Evolutionary conservation across 2,329 filamentous ascomycete genomes (phyloP), one percentile per base, ranked within the genome.

Genomic region (Fusarium sublunatum): DNA sequence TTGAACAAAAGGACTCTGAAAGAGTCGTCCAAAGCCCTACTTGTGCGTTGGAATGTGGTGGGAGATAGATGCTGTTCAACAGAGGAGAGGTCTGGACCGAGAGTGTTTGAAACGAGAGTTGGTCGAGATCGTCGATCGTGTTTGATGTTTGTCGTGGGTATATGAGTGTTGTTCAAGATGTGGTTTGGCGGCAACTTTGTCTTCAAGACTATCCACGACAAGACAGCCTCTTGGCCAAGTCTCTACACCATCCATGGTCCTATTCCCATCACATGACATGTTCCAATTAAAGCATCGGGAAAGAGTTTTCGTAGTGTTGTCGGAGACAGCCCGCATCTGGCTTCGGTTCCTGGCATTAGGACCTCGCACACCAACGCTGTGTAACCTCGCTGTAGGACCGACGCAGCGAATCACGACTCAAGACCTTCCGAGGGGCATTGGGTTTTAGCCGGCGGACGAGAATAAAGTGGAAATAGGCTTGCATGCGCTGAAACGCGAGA

Each of bases 331-430:
- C 35, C 53, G 36, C 22, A 40, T 25, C 40, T 34, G 39, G 49
- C 49, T 24, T 24, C 46, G 49, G 64, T 46, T 42, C 64, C 64
- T 67, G 60, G 38, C 60, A 50, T 52, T 13, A 28, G 44, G 34
- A 34, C 15, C 6, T 51, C 35, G 10, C 22, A 31, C 11, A 15
- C 4, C 2, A 6, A 38, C 13, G 56, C 8, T 11, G 45, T 51
- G 42, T 12, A 36, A 43, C 51, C 32, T 4, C 0, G n/a, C 7
- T 13, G n/a, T 4, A 25, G 9, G 28, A 9, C 25, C 10, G 6
- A 10, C 4, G 6, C 13, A 25, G 1, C 48, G 38, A 65, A 49
- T 29, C 29, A 49, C 28, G 11, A 15, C 9, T 28, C 24, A 7
- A 43, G 26, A 12, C 12, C 31, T 48, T 5, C 7, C 6, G 5